These are phyloP conservation scores for Grammothele lineata DNA, from an alignment of 768 basidiomycete genomes.

Conservation along the genomic window DNA sequence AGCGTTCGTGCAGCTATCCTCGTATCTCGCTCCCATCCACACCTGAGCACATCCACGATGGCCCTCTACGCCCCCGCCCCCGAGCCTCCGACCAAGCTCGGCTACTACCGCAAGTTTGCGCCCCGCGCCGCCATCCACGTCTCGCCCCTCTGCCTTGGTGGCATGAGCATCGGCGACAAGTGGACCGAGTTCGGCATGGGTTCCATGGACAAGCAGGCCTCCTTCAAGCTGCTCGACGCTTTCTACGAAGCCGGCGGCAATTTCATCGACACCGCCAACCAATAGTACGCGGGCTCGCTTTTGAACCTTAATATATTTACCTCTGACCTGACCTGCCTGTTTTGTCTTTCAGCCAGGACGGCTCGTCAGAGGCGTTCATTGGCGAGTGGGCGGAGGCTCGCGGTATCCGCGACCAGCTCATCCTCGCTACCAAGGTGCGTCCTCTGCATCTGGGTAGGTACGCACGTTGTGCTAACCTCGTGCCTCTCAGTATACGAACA, in stretches of 20 bases:
- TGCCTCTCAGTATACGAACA: not conserved
- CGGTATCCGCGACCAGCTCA: slow-evolving; percentile 38
- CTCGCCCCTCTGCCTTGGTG: slow-evolving; percentile 35
- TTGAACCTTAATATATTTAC: too few species aligned
- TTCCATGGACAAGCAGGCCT: slow-evolving; percentile 29
- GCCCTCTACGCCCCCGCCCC: slow-evolving; percentile 3
- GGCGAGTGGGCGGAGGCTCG: slow-evolving; percentile 43
- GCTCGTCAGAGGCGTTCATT: slow-evolving; percentile 33
- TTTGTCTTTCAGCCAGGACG: too few species aligned
- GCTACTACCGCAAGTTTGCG: slow-evolving; percentile 28
- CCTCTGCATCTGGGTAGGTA: too few species aligned
- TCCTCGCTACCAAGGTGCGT: slow-evolving; percentile 43
- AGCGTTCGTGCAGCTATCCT: too few species aligned
- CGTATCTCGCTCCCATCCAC: too few species aligned
- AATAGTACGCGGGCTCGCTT: too few species aligned
- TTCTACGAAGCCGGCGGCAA: slow-evolving; percentile 31
- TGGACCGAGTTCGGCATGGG: slow-evolving; percentile 30
- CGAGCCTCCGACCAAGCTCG: slow-evolving; percentile 22
- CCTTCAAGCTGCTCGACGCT: slow-evolving; percentile 27
- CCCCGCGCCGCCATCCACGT: slow-evolving; percentile 34
- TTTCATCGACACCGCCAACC: slow-evolving; percentile 33
- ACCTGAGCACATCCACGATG: too few species aligned
- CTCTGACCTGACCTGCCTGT: too few species aligned
- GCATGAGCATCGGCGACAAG: slow-evolving; percentile 35
- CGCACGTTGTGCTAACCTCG: too few species aligned